Base-by-base conservation (phyloP, 2,329 filamentous ascomycete genomes). In the Bisporella sp. region DNA sequence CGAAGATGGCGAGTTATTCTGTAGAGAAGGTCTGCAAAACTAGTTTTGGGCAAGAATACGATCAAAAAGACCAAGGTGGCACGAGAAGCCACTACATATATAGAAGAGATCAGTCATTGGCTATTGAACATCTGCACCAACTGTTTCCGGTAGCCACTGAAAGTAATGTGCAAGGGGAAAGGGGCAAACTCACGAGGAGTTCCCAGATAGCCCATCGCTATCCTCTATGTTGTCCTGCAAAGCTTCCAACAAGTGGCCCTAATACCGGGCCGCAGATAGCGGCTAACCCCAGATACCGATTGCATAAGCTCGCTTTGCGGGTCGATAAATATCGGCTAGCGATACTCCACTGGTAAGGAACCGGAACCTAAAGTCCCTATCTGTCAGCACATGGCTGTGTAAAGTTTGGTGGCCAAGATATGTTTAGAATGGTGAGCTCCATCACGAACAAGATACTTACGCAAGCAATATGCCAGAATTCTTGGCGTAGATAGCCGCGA, bases 41-140 rank as follows among this genome's bases (percentile, higher is more conserved):
- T 77, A 0, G 83, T 86, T 68, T 87, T 82, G 0, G 83, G 84
- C 21, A 87, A 73, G 56, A 78, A 72, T 56, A 82, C 59, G 58
- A 82, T 73, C 72, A 85, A 73, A 46, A 75, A 50, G 30, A 84
- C 55, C 54, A 84, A 73, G 31, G 81, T 61, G 0, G 80, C 79
- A 0, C 71, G 73, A 0, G 77, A 71, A 32, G 78, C 70, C 79
- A 80, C 21, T 21, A 21, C 21, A 21, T 21, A 21, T 21, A 21
- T 2, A 21, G 21, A 21, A 21, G 21, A 21, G 21, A 21, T 3
- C 21, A 21, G 21, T 3, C 21, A 21, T 21, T 21, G 21, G 21
- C 3, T 3, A 21, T 2, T 21, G 21, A 21, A 21, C 2, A 21
- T 21, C 21, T 21, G 21, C 21, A 21, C 3, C 21, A 21, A 21